Percentiles rank a stretch among this genome's conserved stretches.
These are phyloP conservation scores for Phytomonas francai DNA, from an alignment of 208 protist genomes.

Conservation along the genomic window DNA sequence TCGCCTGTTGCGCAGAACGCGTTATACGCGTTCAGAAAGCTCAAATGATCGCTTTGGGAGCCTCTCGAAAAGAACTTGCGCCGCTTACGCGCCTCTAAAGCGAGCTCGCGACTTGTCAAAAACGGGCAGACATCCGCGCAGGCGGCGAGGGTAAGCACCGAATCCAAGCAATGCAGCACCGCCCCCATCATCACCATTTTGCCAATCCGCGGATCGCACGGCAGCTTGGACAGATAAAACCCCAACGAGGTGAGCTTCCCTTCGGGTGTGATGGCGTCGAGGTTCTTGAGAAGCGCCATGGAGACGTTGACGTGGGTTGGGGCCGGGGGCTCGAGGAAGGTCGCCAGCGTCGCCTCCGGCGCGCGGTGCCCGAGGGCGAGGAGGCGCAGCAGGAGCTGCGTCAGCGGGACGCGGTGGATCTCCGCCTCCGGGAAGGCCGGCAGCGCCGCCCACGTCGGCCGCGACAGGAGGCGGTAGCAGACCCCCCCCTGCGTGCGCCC, in stretches of 20 bases:
- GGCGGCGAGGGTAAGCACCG: constrained; percentile 92
- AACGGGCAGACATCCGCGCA: constrained; percentile 65
- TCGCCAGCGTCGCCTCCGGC: constrained; percentile 61
- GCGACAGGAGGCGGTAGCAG: constrained; percentile 96
- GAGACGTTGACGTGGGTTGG: constrained; percentile 46
- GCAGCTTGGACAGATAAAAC: constrained; percentile 70
- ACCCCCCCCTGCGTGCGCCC: constrained; percentile 97
- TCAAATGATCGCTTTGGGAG: constrained; percentile 79
- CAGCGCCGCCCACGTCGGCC: constrained; percentile 45
- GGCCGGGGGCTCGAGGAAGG: constrained; percentile 71
- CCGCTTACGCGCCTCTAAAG: constrained; percentile 33
- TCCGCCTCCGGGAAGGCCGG: constrained; percentile 81
- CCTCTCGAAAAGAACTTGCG: constrained; percentile 46
- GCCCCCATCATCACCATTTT: constrained; percentile 93
- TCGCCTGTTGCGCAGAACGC: constrained; percentile 45
- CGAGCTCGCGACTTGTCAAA: constrained; percentile 30
- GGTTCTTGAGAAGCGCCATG: constrained; percentile 46
- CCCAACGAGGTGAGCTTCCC: constrained; percentile 85
- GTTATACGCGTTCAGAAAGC: constrained; percentile 83
- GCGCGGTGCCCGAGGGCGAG: constrained; percentile 58
- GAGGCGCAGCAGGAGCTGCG: constrained; percentile 87
- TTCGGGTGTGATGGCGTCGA: constrained; percentile 41
- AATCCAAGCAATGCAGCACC: constrained; percentile 91
- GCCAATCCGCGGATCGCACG: constrained; percentile 79
- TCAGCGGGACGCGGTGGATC: constrained; percentile 91